These are phyloP conservation scores for Acanthamoeba royreba DNA, from an alignment of 208 protist genomes.

Conservation along the genomic window DNA sequence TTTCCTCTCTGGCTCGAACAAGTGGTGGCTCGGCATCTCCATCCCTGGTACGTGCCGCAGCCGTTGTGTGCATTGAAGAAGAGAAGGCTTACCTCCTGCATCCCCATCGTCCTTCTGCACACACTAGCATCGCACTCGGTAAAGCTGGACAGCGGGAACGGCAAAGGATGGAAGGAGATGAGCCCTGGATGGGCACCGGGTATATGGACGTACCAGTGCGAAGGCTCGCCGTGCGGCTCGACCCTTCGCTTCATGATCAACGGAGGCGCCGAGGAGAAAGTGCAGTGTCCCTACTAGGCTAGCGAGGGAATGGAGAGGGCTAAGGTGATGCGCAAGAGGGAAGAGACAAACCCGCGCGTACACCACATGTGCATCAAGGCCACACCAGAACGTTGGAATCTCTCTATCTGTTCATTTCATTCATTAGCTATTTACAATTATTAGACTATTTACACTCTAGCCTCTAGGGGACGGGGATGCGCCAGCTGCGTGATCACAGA, in stretches of 20 bases:
- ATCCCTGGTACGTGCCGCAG: background rate
- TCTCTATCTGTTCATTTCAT: no score
- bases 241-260: background rate
- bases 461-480: no score
- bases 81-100: background rate
- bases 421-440: no score
- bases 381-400: no score
- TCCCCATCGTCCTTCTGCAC: background rate
- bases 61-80: background rate
- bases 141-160: background rate
- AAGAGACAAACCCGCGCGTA: no score
- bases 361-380: no score
- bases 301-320: no score
- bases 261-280: background rate
- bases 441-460: no score
- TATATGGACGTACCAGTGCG: background rate
- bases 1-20: background rate
- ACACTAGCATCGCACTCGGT: background rate
- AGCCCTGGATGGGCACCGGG: background rate
- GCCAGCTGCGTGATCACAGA: no score
- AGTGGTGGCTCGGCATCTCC: background rate
- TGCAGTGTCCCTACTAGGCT: background rate
- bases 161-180: background rate
- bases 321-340: no score
- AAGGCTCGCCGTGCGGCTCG: background rate